Evolutionary conservation across 805 yeast genomes (phyloP), one percentile per base, ranked within the genome.

Genomic region (Starmera amethionina): DNA sequence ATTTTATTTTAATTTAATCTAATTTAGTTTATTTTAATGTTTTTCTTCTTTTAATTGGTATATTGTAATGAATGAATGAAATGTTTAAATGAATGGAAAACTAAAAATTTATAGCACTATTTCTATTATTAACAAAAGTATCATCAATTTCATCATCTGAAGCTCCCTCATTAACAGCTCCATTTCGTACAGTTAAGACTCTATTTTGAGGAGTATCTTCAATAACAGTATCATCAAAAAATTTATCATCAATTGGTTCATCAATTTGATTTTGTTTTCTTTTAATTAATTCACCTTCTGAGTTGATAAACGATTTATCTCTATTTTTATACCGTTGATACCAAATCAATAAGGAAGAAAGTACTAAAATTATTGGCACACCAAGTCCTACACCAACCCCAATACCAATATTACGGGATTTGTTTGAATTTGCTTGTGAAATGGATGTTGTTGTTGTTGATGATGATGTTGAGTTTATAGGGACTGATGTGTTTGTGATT

Each of bases 311-410:
- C 1, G 42, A 38, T 32, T 36, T 46, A 13, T 29, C 37, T 22
- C 32, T 42, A 40, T 45, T 42, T 31, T 41, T 46, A 39, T 41
- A 40, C 14, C 39, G 42, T 14, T 35, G 44, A 36, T 37, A 45
- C 42, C 41, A 45, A 4, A 46, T 14, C 18, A 22, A 22, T 18
- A 42, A 35, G 19, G 44, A 22, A 1, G 37, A 27, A 5, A 55
- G 30, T 0, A 45, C 43, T 1, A 54, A 22, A 3, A 77, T 54
- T 1, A 75, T 37, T 5, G 88, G 82, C 2, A 81, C 75, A 40
- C 85, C 86, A 12, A 81, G 67, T 37, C 86, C 88, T 4, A 81
- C 79, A 30, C 75, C 79, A 39, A 78, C 77, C 36, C 88, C 88
- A 39, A 79, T 72, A 12, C 79, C 75, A 30, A 80, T 69, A 41